phyloP scores from a whole-genome alignment of 208 protist species.

The Willaertia magna region DNA sequence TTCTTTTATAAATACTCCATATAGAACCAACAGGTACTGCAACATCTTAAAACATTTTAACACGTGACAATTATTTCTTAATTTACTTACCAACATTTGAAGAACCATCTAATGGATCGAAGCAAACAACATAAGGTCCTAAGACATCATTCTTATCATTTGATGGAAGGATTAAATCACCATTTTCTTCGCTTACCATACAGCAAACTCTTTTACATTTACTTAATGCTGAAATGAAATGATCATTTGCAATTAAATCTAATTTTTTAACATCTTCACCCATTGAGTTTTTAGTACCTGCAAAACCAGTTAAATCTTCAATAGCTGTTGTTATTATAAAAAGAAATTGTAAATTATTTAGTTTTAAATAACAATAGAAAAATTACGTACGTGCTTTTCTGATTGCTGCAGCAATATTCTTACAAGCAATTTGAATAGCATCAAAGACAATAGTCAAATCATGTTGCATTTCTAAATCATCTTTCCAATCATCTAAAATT shows the following conservation, averaged over 20 bases:
- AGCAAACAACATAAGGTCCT: background rate
- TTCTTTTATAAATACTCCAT: constrained; percentile 63
- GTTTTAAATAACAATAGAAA: background rate
- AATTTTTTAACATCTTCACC: constrained; percentile 14
- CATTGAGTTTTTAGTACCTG: background rate
- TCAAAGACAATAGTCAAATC: background rate
- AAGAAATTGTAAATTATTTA: too few species aligned
- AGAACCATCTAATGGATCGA: constrained; percentile 59
- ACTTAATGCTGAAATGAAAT: background rate
- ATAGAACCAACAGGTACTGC: constrained; percentile 87
- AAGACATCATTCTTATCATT: background rate
- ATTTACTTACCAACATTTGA: constrained; percentile 95
- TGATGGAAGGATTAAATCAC: background rate
- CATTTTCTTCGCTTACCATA: constrained; percentile 47
- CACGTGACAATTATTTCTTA: too few species aligned
- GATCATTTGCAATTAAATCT: constrained; percentile 7
- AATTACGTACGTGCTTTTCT: background rate
- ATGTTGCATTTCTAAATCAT: background rate
- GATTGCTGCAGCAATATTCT: background rate
- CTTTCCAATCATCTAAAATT: background rate
- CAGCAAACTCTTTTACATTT: constrained; percentile 20
- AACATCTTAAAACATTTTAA: too few species aligned
- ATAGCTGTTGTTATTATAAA: background rate
- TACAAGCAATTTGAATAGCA: background rate
- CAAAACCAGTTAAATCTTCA: background rate